A percentile compares a stretch with the other conserved stretches of the same genome.
phyloP scores from a whole-genome alignment of 345 rosid species.

The thale cress (Arabidopsis thaliana) region DNA sequence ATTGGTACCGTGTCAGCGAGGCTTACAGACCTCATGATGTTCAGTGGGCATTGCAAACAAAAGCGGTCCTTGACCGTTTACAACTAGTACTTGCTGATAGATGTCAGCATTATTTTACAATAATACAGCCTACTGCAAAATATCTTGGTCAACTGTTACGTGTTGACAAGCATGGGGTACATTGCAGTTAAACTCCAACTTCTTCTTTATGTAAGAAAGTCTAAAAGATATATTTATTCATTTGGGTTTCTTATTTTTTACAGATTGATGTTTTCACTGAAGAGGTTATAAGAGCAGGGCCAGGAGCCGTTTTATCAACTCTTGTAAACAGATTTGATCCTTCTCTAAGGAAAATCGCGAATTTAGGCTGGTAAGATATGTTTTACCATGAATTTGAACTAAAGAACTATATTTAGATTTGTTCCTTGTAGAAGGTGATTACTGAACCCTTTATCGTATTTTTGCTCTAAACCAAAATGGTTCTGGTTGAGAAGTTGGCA shows the following conservation, averaged over 20 bases:
- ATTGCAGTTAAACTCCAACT: not conserved
- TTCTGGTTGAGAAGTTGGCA: conserved; percentile 78
- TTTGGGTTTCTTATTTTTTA: conserved; percentile 27
- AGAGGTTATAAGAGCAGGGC: conserved; percentile 91
- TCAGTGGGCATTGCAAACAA: conserved; percentile 90
- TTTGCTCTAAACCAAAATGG: conserved; percentile 18
- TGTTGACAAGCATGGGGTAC: conserved; percentile 86
- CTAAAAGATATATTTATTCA: not conserved
- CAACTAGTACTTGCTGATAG: conserved; percentile 88
- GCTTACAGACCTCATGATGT: conserved; percentile 59
- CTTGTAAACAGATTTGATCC: conserved; percentile 90
- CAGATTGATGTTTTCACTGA: conserved; percentile 92
- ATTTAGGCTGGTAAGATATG: conserved; percentile 78
- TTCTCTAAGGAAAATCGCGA: conserved; percentile 79
- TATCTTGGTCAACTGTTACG: conserved; percentile 84
- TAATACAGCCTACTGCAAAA: conserved; percentile 88
- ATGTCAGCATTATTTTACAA: conserved; percentile 73
- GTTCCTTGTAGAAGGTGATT: conserved; percentile 7
- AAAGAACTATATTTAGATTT: not conserved
- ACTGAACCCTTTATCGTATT: conserved; percentile 34
- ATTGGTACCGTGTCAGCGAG: conserved; percentile 72
- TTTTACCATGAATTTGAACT: not conserved
- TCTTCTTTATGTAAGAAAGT: conserved; percentile 18
- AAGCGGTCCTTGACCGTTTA: conserved; percentile 89
- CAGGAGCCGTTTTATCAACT: conserved; percentile 79